Base-by-base conservation (phyloP, 345 rosid genomes). In the Euphorbia pulcherrima region DNA sequence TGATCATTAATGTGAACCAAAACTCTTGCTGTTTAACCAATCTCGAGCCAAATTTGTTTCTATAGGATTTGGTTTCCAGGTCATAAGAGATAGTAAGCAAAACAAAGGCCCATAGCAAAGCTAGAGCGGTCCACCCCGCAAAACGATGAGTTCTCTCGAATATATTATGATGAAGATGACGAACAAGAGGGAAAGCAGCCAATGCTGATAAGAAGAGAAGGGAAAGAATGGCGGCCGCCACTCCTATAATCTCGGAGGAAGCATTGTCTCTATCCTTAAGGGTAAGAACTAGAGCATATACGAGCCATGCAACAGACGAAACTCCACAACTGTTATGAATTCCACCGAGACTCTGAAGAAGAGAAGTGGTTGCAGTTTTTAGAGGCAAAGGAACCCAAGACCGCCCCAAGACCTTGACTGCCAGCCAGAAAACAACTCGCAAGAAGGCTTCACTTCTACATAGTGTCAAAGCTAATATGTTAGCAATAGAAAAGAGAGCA, bases 271-370 rank as follows among this genome's bases (percentile, higher is more conserved):
- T 68, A 60, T 81, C 71, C 55, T 85, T 82, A 6, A 92, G 83
- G n/a, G 88, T 84, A 35, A 83, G 86, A 48, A 89, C 77, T 17
- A 88, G 61, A 2, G 92, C 74, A 59, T 86, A 87, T 39, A 80
- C 60, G 13, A 92, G 92, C 96, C 95, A 92, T 0, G 85, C 81
- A 18, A 86, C 71, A 4, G 92, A 92, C 24, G 95, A 88, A 50
- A 90, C 68, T 0, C 92, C 98, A 18, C 92, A 89, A 7, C 94
- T 78, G 52, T 92, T 92, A 29, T 90, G 98, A 56, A 88, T 85
- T 7, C 95, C 98, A 0, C 95, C 90, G 8, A 88, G 84, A 68
- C 87, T 85, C 62, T 92, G 94, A 24, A 92, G 87, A 51, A 89
- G 79, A 41, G 96, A 80, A 10, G 96, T 87, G 20, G 83, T 75